Conservation (phyloP, 2,329 filamentous ascomycete genomes). For the Neophaeococcomyces aloes region DNA sequence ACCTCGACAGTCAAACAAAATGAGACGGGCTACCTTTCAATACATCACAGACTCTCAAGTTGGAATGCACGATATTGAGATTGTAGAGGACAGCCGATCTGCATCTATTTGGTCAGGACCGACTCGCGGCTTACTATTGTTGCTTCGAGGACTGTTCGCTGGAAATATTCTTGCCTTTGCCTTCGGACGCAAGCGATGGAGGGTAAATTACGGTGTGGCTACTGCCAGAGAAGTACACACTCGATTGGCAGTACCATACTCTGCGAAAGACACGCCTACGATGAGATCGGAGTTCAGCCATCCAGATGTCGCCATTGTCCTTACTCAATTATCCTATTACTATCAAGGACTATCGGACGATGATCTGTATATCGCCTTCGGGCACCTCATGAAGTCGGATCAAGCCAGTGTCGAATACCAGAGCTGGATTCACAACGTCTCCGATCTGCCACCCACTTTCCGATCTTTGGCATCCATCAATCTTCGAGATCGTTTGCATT, state of each 20-base stretch:
- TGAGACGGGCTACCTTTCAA: too few species aligned
- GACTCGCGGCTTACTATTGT: conserved; percentile 22
- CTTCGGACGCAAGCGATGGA: conserved; percentile 49
- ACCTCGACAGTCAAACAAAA: too few species aligned
- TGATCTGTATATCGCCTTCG: conserved; percentile 41
- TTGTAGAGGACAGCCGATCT: too few species aligned
- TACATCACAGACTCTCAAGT: too few species aligned
- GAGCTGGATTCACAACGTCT: conserved; percentile 25
- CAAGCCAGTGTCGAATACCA: conserved; percentile 42
- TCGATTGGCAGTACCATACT: conserved; percentile 48
- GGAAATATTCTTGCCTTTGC: conserved; percentile 45
- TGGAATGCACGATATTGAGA: too few species aligned
- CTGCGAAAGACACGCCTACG: conserved; percentile 49
- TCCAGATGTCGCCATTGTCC: conserved; percentile 46
- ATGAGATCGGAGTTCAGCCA: conserved; percentile 52
- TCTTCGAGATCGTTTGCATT: conserved; percentile 37
- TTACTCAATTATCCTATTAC: conserved; percentile 49
- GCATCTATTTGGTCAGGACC: conserved; percentile 40
- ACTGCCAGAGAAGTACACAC: conserved; percentile 45
- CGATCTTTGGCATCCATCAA: conserved; percentile 45
- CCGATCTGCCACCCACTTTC: conserved; percentile 27
- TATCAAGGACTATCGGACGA: conserved; percentile 44
- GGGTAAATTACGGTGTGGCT: conserved; percentile 54
- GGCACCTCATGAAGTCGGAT: conserved; percentile 41
- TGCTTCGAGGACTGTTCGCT: conserved; percentile 42